Percentiles rank a stretch among this genome's conserved stretches.
Conservation (phyloP, 192 early-diverging fungal genomes). For the Entrophospora sp. region DNA sequence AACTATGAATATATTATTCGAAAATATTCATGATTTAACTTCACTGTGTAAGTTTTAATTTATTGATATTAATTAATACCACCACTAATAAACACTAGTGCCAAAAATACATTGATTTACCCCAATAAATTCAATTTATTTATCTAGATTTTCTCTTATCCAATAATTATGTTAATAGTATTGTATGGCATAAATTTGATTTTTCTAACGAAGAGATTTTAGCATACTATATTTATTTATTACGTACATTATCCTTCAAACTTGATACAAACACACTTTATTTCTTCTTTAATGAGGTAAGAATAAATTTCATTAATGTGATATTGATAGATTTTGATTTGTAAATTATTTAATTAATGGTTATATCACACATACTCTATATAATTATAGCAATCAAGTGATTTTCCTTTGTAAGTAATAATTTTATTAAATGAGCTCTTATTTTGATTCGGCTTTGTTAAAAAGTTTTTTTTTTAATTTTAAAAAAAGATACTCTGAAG, state of each 20-base stretch:
- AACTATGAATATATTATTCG: slow-evolving; percentile 50
- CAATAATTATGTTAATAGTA: slow-evolving; percentile 65
- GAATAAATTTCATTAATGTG: not conserved
- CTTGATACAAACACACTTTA: slow-evolving; percentile 51
- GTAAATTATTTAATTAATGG: not conserved
- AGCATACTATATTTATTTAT: slow-evolving; percentile 58
- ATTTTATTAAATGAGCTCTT: not conserved
- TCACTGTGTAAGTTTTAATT: slow-evolving; percentile 37
- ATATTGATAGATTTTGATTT: not conserved
- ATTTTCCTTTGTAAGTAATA: slow-evolving; percentile 33
- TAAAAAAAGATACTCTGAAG: slow-evolving; percentile 50
- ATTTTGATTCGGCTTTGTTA: not conserved
- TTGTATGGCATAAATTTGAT: slow-evolving; percentile 50
- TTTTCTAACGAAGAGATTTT: slow-evolving; percentile 59
- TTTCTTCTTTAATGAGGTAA: slow-evolving; percentile 54
- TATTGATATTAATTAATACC: too few relatives aligned
- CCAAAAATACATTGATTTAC: not conserved
- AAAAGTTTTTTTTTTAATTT: not conserved
- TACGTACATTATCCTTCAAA: slow-evolving; percentile 61
- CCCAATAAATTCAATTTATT: not conserved
- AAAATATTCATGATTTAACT: slow-evolving; percentile 33
- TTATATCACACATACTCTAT: not conserved
- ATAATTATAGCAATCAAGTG: slow-evolving; percentile 21
- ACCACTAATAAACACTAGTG: too few relatives aligned
- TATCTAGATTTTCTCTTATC: slow-evolving; percentile 50